A percentile compares a stretch with the other conserved stretches of the same genome.
Conservation (phyloP, 2,329 filamentous ascomycete species). For the Aspergillus thermomutatus region DNA sequence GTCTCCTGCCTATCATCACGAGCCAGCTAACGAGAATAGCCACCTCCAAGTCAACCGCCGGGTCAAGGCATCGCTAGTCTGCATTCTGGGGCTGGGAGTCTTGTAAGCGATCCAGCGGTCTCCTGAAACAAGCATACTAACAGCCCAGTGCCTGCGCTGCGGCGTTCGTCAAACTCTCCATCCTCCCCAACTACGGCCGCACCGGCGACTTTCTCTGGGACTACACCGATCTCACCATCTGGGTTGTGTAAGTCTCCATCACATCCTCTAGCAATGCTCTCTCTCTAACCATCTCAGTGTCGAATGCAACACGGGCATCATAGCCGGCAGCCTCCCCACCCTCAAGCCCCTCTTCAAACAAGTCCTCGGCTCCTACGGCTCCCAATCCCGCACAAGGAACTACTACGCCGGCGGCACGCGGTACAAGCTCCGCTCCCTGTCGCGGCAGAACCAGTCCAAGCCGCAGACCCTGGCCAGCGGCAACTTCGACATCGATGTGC, state of each 20-base stretch:
- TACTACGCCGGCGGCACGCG: slow-evolving; percentile 10
- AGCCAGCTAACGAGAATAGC: slow-evolving; percentile 1
- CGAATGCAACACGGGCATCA: slow-evolving; percentile 31
- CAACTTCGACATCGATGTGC: too few relatives aligned
- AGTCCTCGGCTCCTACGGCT: slow-evolving; percentile 20
- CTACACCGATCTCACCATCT: slow-evolving; percentile 47
- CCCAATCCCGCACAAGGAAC: slow-evolving; percentile 6
- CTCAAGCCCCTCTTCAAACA: slow-evolving; percentile 31
- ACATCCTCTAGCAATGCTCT: too few relatives aligned
- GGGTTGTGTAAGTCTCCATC: slow-evolving; percentile 32
- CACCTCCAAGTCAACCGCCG: slow-evolving; percentile 38
- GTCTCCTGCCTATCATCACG: background rate
- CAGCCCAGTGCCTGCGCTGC: slow-evolving; percentile 35
- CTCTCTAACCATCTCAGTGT: too few relatives aligned
- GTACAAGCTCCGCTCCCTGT: slow-evolving; percentile 11
- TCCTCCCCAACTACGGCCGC: slow-evolving; percentile 39
- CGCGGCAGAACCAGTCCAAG: slow-evolving; percentile 1
- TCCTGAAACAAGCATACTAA: background rate
- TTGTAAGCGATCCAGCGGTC: slow-evolving; percentile 30
- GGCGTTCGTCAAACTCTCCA: slow-evolving; percentile 42
- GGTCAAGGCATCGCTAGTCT: slow-evolving; percentile 36
- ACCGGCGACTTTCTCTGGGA: slow-evolving; percentile 46
- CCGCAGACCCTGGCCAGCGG: slow-evolving; percentile 2
- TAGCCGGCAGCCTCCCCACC: slow-evolving; percentile 29
- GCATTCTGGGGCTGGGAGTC: slow-evolving; percentile 41